Base-by-base conservation (phyloP, 176 grass and related monocot species). In the Oryza officinalis region DNA sequence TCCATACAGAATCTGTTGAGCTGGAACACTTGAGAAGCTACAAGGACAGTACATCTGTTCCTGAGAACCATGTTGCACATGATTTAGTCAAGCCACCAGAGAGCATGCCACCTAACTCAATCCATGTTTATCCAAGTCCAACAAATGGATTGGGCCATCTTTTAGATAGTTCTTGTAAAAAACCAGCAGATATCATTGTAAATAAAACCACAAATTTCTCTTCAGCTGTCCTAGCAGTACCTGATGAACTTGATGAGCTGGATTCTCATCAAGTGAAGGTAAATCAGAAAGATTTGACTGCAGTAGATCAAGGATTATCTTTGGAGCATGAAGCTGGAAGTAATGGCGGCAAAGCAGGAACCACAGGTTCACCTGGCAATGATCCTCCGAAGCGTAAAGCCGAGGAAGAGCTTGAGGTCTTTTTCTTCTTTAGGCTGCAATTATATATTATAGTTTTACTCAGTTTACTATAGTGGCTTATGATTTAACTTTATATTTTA, bases 351-450 rank as follows among this genome's bases (percentile, higher is more conserved):
- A 72, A 94, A 75, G 76, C 77, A 81, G 27, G 8, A 72, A 77
- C 11, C 12, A 13, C 80, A 27, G 12, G 10, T 63, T 41, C 76
- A 10, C 67, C 77, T 18, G 25, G 27, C 31, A 44, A 44, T 67
- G 81, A 67, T 83, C 27, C 47, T 77, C 14, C 75, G 50, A 92
- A 90, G 70, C 77, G 83, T 72, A 91, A 80, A 87, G 63, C 74
- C 47, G 54, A 59, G 52, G 88, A 92, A 90, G 89, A 90, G 85
- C 85, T 97, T 76, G 89, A 94, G 91, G 91, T 94, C 65, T 67
- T 74, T 71, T 66, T 27, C 65, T 63, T 77, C 22, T 63, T 37
- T 40, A 63, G 4, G 3, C 23, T 63, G 20, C 37, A 1, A 5
- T 63, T 77, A 63, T 63, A 26, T 60, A 9, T 25, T 3, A 61